Conservation (phyloP, 768 basidiomycete genomes). For the Russula compacta region DNA sequence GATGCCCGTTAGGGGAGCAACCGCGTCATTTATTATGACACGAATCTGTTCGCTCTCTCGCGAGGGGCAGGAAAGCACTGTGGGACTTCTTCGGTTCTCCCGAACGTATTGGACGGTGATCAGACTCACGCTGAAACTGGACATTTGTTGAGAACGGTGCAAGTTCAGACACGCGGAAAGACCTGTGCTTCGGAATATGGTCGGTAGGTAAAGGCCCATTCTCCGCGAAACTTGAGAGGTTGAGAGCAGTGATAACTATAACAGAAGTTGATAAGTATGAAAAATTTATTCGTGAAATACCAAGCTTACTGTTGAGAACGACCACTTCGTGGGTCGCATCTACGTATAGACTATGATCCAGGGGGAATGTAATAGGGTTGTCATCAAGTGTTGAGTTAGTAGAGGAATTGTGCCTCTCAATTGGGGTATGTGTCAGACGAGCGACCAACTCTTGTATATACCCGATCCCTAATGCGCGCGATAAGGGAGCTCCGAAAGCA, state of each 20-base stretch:
- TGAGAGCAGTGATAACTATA: conserved; percentile 75
- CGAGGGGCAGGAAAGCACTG: conserved; percentile 26
- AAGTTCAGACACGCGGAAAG: conserved; percentile 68
- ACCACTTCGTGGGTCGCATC: conserved; percentile 93
- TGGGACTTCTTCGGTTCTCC: no score
- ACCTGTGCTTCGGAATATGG: conserved; percentile 53
- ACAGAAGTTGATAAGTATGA: neutral
- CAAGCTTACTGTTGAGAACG: conserved; percentile 60
- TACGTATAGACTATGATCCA: conserved; percentile 66
- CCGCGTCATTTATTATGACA: conserved; percentile 82
- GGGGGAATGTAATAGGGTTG: conserved; percentile 58
- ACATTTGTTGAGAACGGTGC: conserved; percentile 86
- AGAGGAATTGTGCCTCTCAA: conserved; percentile 63
- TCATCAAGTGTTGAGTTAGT: conserved; percentile 79
- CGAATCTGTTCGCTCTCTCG: conserved; percentile 51
- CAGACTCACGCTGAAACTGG: conserved; percentile 68
- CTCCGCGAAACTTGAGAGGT: conserved; percentile 63
- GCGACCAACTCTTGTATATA: conserved; percentile 79
- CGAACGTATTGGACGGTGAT: neutral
- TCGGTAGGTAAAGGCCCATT: conserved; percentile 68
- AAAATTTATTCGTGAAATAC: neutral
- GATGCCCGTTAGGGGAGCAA: conserved; percentile 70
- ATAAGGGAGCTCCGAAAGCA: conserved; percentile 75
- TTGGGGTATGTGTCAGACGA: conserved; percentile 69
- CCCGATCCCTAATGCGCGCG: conserved; percentile 67